Evolutionary conservation across 768 basidiomycete species (phyloP).

Genomic region (Stropharia rugosoannulata): DNA sequence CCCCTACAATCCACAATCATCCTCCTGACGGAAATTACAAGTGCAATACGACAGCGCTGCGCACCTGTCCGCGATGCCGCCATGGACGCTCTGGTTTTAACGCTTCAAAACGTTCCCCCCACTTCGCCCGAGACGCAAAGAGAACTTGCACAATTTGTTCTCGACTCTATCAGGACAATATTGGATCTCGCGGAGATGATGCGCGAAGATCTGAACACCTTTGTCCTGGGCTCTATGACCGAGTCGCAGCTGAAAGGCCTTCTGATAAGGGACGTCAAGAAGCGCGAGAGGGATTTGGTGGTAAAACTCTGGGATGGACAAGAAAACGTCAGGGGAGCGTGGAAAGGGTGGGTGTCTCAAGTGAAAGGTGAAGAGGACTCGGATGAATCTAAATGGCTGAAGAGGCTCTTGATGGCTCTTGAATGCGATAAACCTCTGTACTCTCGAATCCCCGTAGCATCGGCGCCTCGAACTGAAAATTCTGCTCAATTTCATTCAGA

Average conservation of each 20-base stretch:
- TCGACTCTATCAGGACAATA: conserved; percentile 45
- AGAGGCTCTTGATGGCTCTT: conserved; percentile 45
- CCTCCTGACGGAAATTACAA: conserved; percentile 54
- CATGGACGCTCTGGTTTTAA: conserved; percentile 39
- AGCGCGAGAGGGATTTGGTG: conserved; percentile 53
- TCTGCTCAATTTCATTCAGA: background rate
- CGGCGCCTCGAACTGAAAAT: conserved; percentile 4
- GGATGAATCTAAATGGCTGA: conserved; percentile 40
- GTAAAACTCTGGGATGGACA: conserved; percentile 46
- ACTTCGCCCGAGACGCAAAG: background rate
- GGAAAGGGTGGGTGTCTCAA: conserved; percentile 33
- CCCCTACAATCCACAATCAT: conserved; percentile 58
- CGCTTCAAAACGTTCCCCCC: background rate
- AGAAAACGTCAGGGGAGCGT: conserved; percentile 28
- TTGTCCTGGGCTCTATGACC: conserved; percentile 63
- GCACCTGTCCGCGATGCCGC: conserved; percentile 62
- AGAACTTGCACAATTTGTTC: conserved; percentile 44
- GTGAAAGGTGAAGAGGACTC: conserved; percentile 2
- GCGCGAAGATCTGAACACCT: conserved; percentile 67
- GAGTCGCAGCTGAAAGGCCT: conserved; percentile 55
- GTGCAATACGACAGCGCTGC: conserved; percentile 56
- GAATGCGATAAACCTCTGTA: conserved; percentile 36
- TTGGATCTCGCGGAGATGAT: conserved; percentile 58
- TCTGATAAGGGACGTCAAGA: conserved; percentile 51
- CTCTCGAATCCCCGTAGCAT: conserved; percentile 33